Base-by-base conservation (phyloP, 768 basidiomycete genomes). In the Boletus sensibilis region DNA sequence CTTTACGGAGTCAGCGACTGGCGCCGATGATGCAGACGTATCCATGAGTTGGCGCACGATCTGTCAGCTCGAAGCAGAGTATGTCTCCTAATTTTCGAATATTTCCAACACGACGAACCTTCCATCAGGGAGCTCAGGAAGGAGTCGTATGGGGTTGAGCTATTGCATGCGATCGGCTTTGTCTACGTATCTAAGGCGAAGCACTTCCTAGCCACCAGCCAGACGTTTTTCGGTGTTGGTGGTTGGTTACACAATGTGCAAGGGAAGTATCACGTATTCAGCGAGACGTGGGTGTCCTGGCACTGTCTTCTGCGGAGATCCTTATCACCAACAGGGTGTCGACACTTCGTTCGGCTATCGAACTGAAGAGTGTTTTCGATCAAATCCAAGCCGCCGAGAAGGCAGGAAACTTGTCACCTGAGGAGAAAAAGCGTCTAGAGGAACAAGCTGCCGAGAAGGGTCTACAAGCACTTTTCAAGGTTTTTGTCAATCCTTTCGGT, bases 391-490 rank as follows among this genome's bases (percentile, higher is more conserved):
- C 90, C 0, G 93, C 92, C 0, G 93, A 95, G 71, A 87, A 88
- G 66, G 85, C 88, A 3, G 93, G 93, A 1, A 90, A 87, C 56
- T 73, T 94, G 39, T 78, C 75, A 29, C 83, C 87, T 0, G 92
- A 93, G 41, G 90, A 94, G 74, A 87, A 84, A 74, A 85, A 81
- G 68, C 82, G 85, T 54, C 75, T 96, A 1, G 94, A 96, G 67
- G 94, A 95, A 63, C 90, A 93, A 64, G 94, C 94, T 1, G 93
- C 94, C 0, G 93, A 95, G 76, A 95, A 94, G 71, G 94, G 92
- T 13, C 71, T 95, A 1, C 90, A 93, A 63, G 92, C 93, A 1
- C 74, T 95, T 31, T 95, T 95, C 82, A 95, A 94, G 79, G 91
- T 87, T 48, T 87, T 48, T 44, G 66, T 49, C 23, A n/a, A 25